A percentile compares a stretch with the other conserved stretches of the same genome.
Evolutionary conservation across 768 basidiomycete species (phyloP).

Genomic region (Lactarius hengduanensis): DNA sequence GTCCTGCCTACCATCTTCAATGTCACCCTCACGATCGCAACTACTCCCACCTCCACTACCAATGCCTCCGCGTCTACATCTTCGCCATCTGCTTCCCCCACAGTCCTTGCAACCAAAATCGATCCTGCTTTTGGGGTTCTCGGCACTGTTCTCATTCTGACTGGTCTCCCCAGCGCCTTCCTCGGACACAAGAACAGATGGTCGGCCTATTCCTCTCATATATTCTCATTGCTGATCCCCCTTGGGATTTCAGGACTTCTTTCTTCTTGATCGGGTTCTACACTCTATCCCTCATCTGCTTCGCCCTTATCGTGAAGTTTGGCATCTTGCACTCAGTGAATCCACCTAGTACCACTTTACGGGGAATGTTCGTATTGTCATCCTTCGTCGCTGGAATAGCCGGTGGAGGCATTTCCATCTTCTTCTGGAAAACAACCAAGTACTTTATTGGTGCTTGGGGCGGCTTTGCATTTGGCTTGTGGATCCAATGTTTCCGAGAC

Average conservation of each 20-base stretch:
- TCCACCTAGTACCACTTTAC: constrained; percentile 72
- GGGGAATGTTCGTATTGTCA: constrained; percentile 89
- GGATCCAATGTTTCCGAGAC: constrained; percentile 80
- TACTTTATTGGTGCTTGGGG: constrained; percentile 83
- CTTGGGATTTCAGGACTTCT: constrained; percentile 61
- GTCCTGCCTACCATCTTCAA: constrained; percentile 61
- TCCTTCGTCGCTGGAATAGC: constrained; percentile 76
- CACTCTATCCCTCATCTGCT: constrained; percentile 78
- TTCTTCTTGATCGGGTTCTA: constrained; percentile 95
- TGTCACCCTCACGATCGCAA: constrained; percentile 56
- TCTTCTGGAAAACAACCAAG: constrained; percentile 89
- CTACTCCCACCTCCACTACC: constrained; percentile 43
- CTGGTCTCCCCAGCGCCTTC: constrained; percentile 85
- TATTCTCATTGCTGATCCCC: constrained; percentile 28
- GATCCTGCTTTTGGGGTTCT: constrained; percentile 90
- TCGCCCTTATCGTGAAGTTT: constrained; percentile 84
- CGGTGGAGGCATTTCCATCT: constrained; percentile 83
- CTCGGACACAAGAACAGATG: constrained; percentile 96
- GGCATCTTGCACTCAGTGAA: constrained; percentile 84
- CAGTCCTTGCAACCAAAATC: constrained; percentile 57
- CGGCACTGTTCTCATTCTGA: constrained; percentile 84
- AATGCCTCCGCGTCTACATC: constrained; percentile 32
- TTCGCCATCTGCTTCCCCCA: constrained; percentile 39
- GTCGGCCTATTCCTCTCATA: constrained; percentile 43
- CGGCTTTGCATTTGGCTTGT: constrained; percentile 84